Evolutionary conservation across 345 rosid genomes (phyloP).

Genomic region (Sonneratia alba): DNA sequence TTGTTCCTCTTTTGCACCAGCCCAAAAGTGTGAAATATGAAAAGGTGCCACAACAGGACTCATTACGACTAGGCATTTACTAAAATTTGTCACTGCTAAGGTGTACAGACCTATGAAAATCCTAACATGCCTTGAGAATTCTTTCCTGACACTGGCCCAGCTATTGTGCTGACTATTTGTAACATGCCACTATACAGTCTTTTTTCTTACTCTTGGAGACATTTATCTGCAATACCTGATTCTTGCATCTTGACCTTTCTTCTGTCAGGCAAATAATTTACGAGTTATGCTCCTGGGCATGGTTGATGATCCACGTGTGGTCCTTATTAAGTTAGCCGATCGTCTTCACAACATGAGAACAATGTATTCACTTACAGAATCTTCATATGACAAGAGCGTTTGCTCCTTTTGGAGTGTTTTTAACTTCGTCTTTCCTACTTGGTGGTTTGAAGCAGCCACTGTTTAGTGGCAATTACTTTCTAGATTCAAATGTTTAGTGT

Average conservation of each 20-base stretch:
- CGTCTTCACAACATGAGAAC: slow-evolving; percentile 84
- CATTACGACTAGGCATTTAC: not conserved
- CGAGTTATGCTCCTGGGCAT: slow-evolving; percentile 70
- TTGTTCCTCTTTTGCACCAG: not conserved
- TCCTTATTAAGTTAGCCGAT: slow-evolving; percentile 76
- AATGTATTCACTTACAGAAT: slow-evolving; percentile 34
- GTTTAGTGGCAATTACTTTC: not conserved
- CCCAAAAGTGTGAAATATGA: not conserved
- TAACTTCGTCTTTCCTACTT: not conserved
- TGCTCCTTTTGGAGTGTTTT: slow-evolving; percentile 1
- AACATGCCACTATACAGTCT: not conserved
- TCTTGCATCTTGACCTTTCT: slow-evolving; percentile 1
- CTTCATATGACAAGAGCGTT: not conserved
- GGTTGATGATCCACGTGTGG: slow-evolving; percentile 77
- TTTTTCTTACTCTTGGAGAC: not conserved
- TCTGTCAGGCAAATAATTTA: slow-evolving; percentile 45
- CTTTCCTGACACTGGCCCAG: not conserved
- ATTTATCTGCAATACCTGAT: not conserved
- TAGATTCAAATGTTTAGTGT: not conserved
- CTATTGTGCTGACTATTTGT: not conserved
- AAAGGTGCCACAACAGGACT: no score
- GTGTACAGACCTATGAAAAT: not conserved
- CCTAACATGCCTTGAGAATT: not conserved
- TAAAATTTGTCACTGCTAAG: not conserved
- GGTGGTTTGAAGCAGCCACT: not conserved